phyloP scores from a whole-genome alignment of 345 rosid species.

The Camelina hispida region DNA sequence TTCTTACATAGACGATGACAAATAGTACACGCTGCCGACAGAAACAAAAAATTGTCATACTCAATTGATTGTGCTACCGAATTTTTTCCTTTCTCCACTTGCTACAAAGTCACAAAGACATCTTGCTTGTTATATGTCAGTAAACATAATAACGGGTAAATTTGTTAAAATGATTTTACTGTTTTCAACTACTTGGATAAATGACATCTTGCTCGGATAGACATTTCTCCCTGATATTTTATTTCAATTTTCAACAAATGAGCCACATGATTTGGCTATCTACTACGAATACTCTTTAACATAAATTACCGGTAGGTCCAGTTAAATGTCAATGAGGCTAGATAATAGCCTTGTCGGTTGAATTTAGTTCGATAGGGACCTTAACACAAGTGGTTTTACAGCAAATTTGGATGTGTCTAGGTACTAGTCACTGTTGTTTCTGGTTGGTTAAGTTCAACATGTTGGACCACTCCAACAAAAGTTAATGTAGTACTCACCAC shows the following conservation, averaged over 20 bases:
- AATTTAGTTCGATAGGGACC: background rate
- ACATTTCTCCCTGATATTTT: no score
- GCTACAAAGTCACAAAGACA: no score
- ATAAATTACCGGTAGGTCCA: background rate
- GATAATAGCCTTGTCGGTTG: background rate
- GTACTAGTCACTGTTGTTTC: background rate
- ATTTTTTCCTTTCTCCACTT: no score
- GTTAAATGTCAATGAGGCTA: background rate
- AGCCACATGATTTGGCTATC: background rate
- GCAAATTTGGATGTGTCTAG: background rate
- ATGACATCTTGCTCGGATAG: no score
- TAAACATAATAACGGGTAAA: no score
- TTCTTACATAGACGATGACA: no score
- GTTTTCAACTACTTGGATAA: no score
- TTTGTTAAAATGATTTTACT: no score
- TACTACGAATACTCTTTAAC: background rate
- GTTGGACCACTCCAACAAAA: conserved; percentile 27
- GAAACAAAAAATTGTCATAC: background rate
- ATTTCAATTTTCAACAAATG: no score
- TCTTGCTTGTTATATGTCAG: no score
- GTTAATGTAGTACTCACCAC: background rate
- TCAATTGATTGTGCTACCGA: no score
- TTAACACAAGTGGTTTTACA: conserved; percentile 4
- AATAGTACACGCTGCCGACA: background rate
- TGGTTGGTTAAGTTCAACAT: background rate